Percentiles rank a stretch among this genome's conserved stretches.
Evolutionary conservation across 495 filamentous ascomycete genomes (phyloP).

Genomic region (Xylaria venustula): DNA sequence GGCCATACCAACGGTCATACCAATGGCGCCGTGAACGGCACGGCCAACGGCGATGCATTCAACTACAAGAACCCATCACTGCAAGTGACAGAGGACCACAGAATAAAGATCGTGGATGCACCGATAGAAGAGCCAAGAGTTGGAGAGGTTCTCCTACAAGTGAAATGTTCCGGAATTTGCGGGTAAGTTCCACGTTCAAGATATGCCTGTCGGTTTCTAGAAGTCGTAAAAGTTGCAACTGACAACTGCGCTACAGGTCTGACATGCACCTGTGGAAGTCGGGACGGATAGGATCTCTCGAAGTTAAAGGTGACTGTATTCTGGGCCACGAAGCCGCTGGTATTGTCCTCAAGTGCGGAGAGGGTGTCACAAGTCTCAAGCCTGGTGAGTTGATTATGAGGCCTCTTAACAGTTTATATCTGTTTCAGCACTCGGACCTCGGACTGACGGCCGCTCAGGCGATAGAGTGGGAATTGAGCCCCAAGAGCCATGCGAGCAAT

Average conservation of each 20-base stretch:
- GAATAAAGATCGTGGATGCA: constrained; percentile 49
- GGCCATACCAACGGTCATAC: constrained; percentile 4
- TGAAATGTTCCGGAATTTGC: constrained; percentile 53
- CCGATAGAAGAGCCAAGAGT: constrained; percentile 47
- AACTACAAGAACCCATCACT: constrained; percentile 50
- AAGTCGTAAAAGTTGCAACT: not conserved
- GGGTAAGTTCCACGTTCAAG: too few relatives aligned
- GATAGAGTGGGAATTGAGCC: constrained; percentile 52
- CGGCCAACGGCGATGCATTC: constrained; percentile 10
- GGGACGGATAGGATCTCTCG: constrained; percentile 44
- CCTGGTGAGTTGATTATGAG: constrained; percentile 27
- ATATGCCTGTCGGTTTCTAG: too few relatives aligned
- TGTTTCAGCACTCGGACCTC: not conserved
- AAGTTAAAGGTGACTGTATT: constrained; percentile 44
- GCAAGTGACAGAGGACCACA: constrained; percentile 56
- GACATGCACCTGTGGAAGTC: constrained; percentile 48
- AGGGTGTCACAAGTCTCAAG: constrained; percentile 40
- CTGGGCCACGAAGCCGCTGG: constrained; percentile 52
- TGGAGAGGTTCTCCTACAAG: constrained; percentile 50
- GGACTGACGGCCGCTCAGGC: constrained; percentile 24
- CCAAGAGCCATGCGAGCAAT: constrained; percentile 45
- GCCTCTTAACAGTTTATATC: not conserved
- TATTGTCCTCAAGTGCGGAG: constrained; percentile 43
- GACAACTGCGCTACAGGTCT: constrained; percentile 21
- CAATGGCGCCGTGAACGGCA: constrained; percentile 15